Evolutionary conservation across 73 alveolate genomes (phyloP), one percentile per base, ranked within the genome.

Genomic region (Uronychia binucleata): DNA sequence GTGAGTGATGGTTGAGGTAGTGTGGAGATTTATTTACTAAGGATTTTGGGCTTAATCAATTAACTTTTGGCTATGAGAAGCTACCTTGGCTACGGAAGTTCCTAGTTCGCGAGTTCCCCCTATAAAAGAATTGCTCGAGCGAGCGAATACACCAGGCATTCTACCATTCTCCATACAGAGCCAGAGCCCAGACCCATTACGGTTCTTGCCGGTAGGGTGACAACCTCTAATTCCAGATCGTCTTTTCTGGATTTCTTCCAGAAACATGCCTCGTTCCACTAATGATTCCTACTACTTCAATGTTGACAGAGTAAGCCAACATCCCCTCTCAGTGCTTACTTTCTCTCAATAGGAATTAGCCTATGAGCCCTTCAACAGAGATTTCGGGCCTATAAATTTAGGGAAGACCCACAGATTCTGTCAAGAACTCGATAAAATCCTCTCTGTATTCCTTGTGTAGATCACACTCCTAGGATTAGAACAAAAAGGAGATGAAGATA

Each of bases 361-460:
- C 19, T 94, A 94, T 67, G 92, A 89, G 58, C 93, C 98, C 27
- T 94, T 94, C 83, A 85, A 80, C 78, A 85, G 84, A 34, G 98
- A 95, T 76, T 93, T 93, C 58, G 98, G 98, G 30, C 98, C 98
- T 0, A 57, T 93, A 26, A 87, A 86, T 74, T 77, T 94, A 60
- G 91, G 93, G 26, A 60, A 77, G 86, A 83, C 95, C 13, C 95
- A 94, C 76, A 89, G 88, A 78, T 95, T 81, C 85, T 81, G 93
- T 33, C 74, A 84, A 77, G 92, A 93, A 82, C 81, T 94, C 0
- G 96, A 92, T 59, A 34, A 85, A 67, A 26, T 67, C 8, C 30
- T 67, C 26, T 5, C 5, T 13, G 78, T 26, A 67, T 13, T 1
- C 32, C 30, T 46, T 11, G 5, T 46, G n/a, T n/a, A n/a, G n/a